Evolutionary conservation across 2,329 filamentous ascomycete genomes (phyloP).

Genomic region (Pseudophaeomoniella oleicola): DNA sequence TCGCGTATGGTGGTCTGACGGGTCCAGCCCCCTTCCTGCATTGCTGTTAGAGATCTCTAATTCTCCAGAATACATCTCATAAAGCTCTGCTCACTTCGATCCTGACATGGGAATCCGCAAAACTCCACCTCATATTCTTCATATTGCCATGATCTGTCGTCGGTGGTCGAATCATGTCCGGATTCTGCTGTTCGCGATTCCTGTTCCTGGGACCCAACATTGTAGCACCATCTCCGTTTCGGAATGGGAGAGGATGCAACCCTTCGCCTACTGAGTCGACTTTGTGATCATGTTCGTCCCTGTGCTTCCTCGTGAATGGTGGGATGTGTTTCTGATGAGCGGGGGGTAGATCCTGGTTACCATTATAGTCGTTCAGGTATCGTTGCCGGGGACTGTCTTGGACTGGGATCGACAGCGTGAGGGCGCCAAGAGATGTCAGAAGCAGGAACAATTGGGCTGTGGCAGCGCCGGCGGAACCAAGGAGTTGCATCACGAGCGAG

Average conservation of each 20-base stretch:
- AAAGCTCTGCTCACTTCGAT: conserved; percentile 44
- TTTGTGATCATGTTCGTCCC: conserved; percentile 48
- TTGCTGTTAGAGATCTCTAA: background rate
- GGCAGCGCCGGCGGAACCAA: too few relatives aligned
- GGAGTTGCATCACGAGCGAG: too few relatives aligned
- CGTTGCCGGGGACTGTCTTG: background rate
- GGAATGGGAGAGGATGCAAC: conserved; percentile 50
- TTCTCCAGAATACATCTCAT: too few relatives aligned
- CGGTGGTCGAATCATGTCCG: conserved; percentile 57
- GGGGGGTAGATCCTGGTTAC: background rate
- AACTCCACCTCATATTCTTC: conserved; percentile 59
- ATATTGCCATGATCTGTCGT: conserved; percentile 59
- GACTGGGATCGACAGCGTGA: background rate
- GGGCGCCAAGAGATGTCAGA: too few relatives aligned
- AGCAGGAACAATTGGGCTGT: too few relatives aligned
- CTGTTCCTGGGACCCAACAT: conserved; percentile 57
- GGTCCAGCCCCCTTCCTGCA: conserved; percentile 57
- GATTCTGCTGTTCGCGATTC: conserved; percentile 53
- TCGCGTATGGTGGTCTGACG: conserved; percentile 43
- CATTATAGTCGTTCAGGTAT: too few relatives aligned
- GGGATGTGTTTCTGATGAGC: conserved; percentile 3
- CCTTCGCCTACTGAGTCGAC: conserved; percentile 45
- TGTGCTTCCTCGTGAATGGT: conserved; percentile 46
- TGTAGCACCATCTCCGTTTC: conserved; percentile 49
- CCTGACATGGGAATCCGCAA: conserved; percentile 48